A percentile compares a stretch with the other conserved stretches of the same genome.
Evolutionary conservation across 768 basidiomycete genomes (phyloP).

Genomic region (Agaricus subrufescens): DNA sequence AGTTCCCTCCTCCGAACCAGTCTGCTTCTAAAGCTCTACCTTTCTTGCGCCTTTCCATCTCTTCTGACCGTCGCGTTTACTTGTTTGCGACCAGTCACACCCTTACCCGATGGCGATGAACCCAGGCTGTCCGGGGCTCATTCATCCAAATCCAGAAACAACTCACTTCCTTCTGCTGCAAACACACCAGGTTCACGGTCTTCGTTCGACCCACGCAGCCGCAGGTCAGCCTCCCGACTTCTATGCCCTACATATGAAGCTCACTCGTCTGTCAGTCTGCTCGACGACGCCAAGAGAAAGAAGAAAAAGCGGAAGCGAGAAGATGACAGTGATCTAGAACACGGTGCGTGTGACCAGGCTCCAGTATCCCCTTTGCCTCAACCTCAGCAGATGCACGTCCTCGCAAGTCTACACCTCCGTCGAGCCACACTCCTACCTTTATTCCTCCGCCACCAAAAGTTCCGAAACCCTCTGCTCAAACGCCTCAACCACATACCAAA

Average conservation of each 20-base stretch:
- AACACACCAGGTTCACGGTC: conserved; percentile 46
- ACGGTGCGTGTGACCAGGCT: conserved; percentile 31
- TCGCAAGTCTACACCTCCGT: conserved; percentile 56
- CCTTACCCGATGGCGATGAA: conserved; percentile 49
- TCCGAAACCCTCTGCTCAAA: conserved; percentile 44
- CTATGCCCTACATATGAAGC: not conserved
- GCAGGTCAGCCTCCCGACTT: conserved; percentile 39
- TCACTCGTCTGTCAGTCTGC: conserved; percentile 16
- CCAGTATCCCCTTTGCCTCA: not conserved
- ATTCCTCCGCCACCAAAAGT: conserved; percentile 45
- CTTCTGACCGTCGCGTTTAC: not conserved
- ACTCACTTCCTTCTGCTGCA: conserved; percentile 40
- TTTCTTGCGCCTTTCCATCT: not conserved
- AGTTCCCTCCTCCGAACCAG: conserved; percentile 16
- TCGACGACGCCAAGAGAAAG: conserved; percentile 66
- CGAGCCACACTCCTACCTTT: conserved; percentile 30
- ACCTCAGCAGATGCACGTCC: conserved; percentile 42
- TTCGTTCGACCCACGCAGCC: conserved; percentile 54
- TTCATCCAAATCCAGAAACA: conserved; percentile 40
- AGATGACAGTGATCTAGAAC: conserved; percentile 65
- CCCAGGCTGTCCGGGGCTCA: conserved; percentile 26
- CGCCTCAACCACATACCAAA: conserved; percentile 43
- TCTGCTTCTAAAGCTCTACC: too few relatives aligned
- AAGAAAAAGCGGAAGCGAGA: conserved; percentile 87
- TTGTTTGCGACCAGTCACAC: conserved; percentile 25